Evolutionary conservation across 2,329 filamentous ascomycete genomes (phyloP).

Genomic region (Claviceps sorghi): DNA sequence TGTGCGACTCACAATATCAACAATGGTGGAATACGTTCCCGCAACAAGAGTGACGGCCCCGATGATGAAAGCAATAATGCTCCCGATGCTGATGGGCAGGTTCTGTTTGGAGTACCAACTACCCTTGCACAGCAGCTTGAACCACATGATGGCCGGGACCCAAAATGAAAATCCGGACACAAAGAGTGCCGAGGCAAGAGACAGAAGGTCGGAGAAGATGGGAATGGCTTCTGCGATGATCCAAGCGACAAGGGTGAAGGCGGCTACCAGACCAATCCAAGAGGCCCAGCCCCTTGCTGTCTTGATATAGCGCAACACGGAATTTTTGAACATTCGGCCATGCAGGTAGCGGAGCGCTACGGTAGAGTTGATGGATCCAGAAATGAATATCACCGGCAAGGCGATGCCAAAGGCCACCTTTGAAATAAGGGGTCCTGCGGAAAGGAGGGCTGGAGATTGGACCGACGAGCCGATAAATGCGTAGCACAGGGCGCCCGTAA

Average conservation of each 20-base stretch:
- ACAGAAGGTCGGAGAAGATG: conserved; percentile 54
- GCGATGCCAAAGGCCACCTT: conserved; percentile 59
- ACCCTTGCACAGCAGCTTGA: conserved; percentile 21
- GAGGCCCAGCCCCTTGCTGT: conserved; percentile 31
- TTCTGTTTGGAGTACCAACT: conserved; percentile 14
- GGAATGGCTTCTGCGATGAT: conserved; percentile 59
- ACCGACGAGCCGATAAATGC: conserved; percentile 50
- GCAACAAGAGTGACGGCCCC: conserved; percentile 12
- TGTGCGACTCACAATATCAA: conserved; percentile 13
- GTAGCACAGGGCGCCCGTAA: conserved; percentile 55
- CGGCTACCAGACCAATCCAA: conserved; percentile 44
- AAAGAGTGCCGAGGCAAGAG: conserved; percentile 33
- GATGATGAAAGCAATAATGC: conserved; percentile 11
- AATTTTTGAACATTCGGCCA: conserved; percentile 28
- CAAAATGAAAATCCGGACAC: conserved; percentile 26
- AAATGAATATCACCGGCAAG: conserved; percentile 59
- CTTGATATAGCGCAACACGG: conserved; percentile 31
- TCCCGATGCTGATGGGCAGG: conserved; percentile 7
- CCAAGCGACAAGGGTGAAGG: conserved; percentile 49
- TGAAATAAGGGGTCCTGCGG: conserved; percentile 41
- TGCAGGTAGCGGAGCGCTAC: conserved; percentile 30
- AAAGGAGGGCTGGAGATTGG: conserved; percentile 52
- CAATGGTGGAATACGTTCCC: conserved; percentile 14
- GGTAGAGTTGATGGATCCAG: conserved; percentile 52
- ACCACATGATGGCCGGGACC: conserved; percentile 26